Evolutionary conservation across 2,329 filamentous ascomycete genomes (phyloP).

Genomic region (Diaporthe longicolla): DNA sequence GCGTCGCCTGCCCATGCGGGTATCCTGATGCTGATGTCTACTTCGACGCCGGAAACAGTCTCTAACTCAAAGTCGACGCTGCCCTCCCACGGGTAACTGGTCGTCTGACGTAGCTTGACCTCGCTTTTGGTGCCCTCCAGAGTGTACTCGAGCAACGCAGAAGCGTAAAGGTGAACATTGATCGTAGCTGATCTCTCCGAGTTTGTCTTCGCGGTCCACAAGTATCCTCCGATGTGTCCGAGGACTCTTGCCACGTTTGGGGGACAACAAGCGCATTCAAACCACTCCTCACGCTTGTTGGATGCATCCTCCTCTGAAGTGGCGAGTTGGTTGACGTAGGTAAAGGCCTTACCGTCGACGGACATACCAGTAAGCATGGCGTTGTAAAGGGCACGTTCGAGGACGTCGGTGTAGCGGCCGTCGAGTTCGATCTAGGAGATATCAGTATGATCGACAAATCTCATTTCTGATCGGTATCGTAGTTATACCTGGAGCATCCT

Average conservation of each 20-base stretch:
- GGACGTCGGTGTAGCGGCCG: conserved; percentile 67
- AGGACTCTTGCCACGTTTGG: conserved; percentile 70
- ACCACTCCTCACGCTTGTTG: conserved; percentile 69
- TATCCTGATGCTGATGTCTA: conserved; percentile 65
- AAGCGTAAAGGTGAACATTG: conserved; percentile 68
- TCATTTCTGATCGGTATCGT: too few relatives aligned
- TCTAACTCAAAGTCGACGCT: conserved; percentile 61
- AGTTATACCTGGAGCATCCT: conserved; percentile 62
- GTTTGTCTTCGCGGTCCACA: conserved; percentile 61
- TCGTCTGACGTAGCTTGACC: conserved; percentile 61
- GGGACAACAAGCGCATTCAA: conserved; percentile 71
- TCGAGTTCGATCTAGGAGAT: conserved; percentile 57
- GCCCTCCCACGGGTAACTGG: conserved; percentile 70
- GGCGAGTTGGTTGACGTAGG: conserved; percentile 72
- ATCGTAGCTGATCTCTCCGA: conserved; percentile 47
- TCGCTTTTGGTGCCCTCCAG: conserved; percentile 48
- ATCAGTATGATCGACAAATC: not conserved
- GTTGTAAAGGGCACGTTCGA: conserved; percentile 74
- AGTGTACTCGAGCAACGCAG: conserved; percentile 59
- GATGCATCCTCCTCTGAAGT: conserved; percentile 63
- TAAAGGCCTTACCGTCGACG: conserved; percentile 69
- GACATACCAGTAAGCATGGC: conserved; percentile 71
- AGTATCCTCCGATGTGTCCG: conserved; percentile 68
- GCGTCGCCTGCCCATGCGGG: conserved; percentile 63
- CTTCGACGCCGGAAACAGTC: conserved; percentile 49